Evolutionary conservation across 345 rosid genomes (phyloP), one percentile per base, ranked within the genome.

Genomic region (Salix exigua): DNA sequence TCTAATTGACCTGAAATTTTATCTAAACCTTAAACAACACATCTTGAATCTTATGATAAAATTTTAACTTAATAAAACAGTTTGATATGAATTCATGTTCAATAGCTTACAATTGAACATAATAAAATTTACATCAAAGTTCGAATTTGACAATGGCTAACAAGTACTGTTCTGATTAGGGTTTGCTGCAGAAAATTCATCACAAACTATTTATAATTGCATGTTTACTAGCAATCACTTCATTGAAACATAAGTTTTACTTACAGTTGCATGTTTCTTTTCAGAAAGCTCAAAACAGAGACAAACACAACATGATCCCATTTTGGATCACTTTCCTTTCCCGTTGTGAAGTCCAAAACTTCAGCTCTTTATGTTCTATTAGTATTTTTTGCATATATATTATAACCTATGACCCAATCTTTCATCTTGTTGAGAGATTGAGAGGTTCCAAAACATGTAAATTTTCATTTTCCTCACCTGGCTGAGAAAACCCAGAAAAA

Each of bases 401-500:
- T 10, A 25, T 51, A 16, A 25, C 53, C 35, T 42, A 5, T 28
- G 73, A 50, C 10, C 11, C 42, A 48, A 31, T 38, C 53, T 75
- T 28, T 38, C 75, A 8, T 42, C 66, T 72, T 63, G 28, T 11
- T 28, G 71, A 63, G 69, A 40, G 51, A 12, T 16, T 53, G 18
- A 53, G 23, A 28, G 26, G 28, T 53, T 46, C 7, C 33, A 16
- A 37, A 65, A 16, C 64, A 35, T 11, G 19, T 50, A n/a, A 55
- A 8, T 26, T 48, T n/a, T 65, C 38, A 35, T 17, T 68, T 75
- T 68, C 48, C 37, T 77, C 53, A 46, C 42, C 80, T 70, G 75
- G 63, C 65, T 46, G 31, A 21, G 37, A 31, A 25, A 40, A 28
- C 50, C 12, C 21, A 19, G 38, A 66, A 21, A 42, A 18, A 53